Evolutionary conservation across 768 basidiomycete species (phyloP).

Genomic region (Cystofilobasidium macerans): DNA sequence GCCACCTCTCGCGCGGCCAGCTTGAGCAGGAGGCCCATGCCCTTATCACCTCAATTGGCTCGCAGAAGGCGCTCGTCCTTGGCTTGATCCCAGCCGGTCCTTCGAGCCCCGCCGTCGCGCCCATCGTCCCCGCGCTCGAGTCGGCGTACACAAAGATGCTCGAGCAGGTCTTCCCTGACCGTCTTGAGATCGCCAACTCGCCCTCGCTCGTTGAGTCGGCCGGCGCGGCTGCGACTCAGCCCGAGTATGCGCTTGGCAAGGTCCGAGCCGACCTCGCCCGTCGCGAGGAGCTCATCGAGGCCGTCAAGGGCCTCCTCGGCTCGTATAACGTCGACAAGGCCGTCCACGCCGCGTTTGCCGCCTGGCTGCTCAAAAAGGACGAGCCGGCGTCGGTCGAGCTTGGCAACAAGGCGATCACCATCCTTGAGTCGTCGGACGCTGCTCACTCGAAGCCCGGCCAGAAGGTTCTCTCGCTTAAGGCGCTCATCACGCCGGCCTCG

Average conservation of each 20-base stretch:
- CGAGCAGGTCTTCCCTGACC: conserved; percentile 61
- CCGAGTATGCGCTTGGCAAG: conserved; percentile 87
- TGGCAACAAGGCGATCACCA: conserved; percentile 49
- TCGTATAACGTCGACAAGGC: conserved; percentile 44
- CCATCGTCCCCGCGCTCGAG: conserved; percentile 77
- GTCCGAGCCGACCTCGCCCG: conserved; percentile 70
- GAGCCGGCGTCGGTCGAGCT: conserved; percentile 55
- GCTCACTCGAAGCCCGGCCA: conserved; percentile 40
- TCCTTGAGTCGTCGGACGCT: conserved; percentile 40
- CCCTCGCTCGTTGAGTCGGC: conserved; percentile 54
- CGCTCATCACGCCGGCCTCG: conserved; percentile 57
- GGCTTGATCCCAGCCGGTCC: conserved; percentile 41
- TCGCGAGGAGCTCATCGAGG: conserved; percentile 54
- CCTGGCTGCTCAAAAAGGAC: conserved; percentile 70
- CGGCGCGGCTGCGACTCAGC: conserved; percentile 71
- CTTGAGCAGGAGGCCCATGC: conserved; percentile 14
- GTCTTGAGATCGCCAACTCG: conserved; percentile 73
- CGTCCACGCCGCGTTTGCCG: conserved; percentile 44
- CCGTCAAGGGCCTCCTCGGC: conserved; percentile 55
- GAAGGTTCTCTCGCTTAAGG: conserved; percentile 49
- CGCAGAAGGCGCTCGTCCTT: conserved; percentile 32
- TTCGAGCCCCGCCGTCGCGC: conserved; percentile 34
- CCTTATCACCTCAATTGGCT: conserved; percentile 21
- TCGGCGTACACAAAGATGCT: conserved; percentile 82
- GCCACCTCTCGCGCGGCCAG: conserved; percentile 37